Percentiles rank a stretch among this genome's conserved stretches.
Conservation (phyloP, 2,329 filamentous ascomycete species). For the Neofusicoccum cordaticola region DNA sequence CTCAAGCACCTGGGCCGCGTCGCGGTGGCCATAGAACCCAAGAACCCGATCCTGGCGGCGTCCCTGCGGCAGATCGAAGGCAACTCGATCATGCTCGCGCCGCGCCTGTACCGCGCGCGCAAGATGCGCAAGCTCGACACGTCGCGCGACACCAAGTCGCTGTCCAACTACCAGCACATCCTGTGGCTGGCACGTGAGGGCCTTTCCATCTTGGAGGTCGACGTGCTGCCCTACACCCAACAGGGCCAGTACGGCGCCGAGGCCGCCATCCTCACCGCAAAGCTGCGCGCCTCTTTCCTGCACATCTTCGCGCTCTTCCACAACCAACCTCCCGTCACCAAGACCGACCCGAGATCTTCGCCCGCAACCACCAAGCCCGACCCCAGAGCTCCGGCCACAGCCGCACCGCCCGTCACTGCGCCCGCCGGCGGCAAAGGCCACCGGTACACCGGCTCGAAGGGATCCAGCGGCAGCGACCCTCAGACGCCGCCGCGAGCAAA, state of each 20-base stretch:
- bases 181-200: slow-evolving; percentile 95
- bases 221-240: slow-evolving; percentile 72
- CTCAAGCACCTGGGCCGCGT: slow-evolving; percentile 93
- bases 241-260: slow-evolving; percentile 71
- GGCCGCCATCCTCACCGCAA: slow-evolving; percentile 85
- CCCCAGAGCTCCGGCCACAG: neutral
- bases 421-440: neutral
- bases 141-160: slow-evolving; percentile 71
- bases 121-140: slow-evolving; percentile 80
- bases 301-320: slow-evolving; percentile 97
- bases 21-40: slow-evolving; percentile 72
- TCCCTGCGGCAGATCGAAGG: slow-evolving; percentile 91
- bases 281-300: slow-evolving; percentile 89
- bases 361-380: neutral
- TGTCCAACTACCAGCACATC: slow-evolving; percentile 85
- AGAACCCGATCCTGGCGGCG: slow-evolving; percentile 74
- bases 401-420: neutral
- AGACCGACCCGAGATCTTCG: slow-evolving; percentile 38
- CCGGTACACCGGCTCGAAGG: neutral
- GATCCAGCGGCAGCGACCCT: slow-evolving; percentile 6
- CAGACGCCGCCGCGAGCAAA: slow-evolving; percentile 14
- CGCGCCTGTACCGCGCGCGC: slow-evolving; percentile 77
- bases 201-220: slow-evolving; percentile 77
- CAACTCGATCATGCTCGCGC: slow-evolving; percentile 81
- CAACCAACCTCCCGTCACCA: slow-evolving; percentile 71